Evolutionary conservation across 345 rosid genomes (phyloP).

Genomic region (Hibiscus syriacus): DNA sequence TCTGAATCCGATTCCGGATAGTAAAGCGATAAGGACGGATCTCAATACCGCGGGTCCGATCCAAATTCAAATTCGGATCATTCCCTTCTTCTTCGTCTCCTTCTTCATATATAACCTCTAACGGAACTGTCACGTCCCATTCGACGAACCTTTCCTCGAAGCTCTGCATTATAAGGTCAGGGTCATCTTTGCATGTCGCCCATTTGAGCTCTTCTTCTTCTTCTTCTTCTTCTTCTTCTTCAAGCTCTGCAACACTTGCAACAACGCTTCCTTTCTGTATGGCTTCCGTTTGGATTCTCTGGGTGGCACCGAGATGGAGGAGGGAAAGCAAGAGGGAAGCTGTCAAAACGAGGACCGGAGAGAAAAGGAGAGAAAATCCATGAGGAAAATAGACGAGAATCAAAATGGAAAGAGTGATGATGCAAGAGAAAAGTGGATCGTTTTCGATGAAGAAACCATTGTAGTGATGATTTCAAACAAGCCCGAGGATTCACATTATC

Average conservation of each 20-base stretch:
- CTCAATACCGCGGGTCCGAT: constrained; percentile 20
- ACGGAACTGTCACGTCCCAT: constrained; percentile 77
- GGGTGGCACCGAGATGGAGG: constrained; percentile 42
- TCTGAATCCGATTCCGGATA: constrained; percentile 64
- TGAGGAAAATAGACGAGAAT: constrained; percentile 47
- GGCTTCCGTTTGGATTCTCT: constrained; percentile 6
- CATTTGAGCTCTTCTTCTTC: constrained; percentile 6
- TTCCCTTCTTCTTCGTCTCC: constrained; percentile 44
- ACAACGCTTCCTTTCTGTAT: neutral
- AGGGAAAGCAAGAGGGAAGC: constrained; percentile 35
- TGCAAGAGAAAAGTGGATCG: constrained; percentile 51
- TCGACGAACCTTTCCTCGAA: constrained; percentile 39
- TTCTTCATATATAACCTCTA: constrained; percentile 75
- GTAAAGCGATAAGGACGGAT: constrained; percentile 46
- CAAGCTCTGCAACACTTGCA: no score
- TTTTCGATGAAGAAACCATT: neutral
- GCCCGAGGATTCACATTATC: constrained; percentile 11
- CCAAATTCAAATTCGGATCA: constrained; percentile 12
- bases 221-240: neutral
- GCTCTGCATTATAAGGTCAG: neutral
- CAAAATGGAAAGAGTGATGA: constrained; percentile 39
- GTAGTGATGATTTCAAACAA: neutral
- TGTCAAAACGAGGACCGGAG: constrained; percentile 49
- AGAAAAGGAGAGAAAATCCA: constrained; percentile 23
- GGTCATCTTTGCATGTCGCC: constrained; percentile 15